Evolutionary conservation across 805 yeast genomes (phyloP).

Genomic region (Yarrowia deformans): DNA sequence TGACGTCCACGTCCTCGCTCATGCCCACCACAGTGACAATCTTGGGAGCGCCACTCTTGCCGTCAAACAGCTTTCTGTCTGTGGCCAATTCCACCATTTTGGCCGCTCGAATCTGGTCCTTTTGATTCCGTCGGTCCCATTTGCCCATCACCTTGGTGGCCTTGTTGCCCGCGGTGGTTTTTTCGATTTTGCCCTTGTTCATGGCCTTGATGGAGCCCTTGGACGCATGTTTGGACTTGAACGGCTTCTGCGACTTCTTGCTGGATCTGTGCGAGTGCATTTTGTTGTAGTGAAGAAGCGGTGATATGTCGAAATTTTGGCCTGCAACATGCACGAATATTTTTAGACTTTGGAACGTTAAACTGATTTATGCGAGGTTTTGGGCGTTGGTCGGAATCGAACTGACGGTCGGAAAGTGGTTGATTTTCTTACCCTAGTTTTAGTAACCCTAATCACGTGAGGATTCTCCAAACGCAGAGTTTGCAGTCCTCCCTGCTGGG

Average conservation of each 20-base stretch:
- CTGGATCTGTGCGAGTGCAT: constrained; percentile 75
- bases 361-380: background rate
- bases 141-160: constrained; percentile 55
- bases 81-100: constrained; percentile 69
- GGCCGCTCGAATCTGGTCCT: constrained; percentile 76
- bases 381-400: background rate
- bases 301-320: background rate
- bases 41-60: constrained; percentile 80
- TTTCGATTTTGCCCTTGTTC: constrained; percentile 86
- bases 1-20: constrained; percentile 67
- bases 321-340: constrained; percentile 26
- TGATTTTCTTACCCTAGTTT: background rate
- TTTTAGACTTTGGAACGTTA: constrained; percentile 7
- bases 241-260: constrained; percentile 85
- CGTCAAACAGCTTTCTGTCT: constrained; percentile 77
- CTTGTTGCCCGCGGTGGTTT: constrained; percentile 49
- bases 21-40: constrained; percentile 82
- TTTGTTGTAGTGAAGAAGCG: background rate
- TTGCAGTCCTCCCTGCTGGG: constrained; percentile 13
- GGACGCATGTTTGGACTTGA: constrained; percentile 89
- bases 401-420: background rate
- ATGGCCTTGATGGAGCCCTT: constrained; percentile 85
- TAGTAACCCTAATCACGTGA: constrained; percentile 24
- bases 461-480: constrained; percentile 4
- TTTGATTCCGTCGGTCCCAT: constrained; percentile 75